A percentile compares a stretch with the other conserved stretches of the same genome.
phyloP scores from a whole-genome alignment of 768 basidiomycete species.

The Suillus clintonianus region DNA sequence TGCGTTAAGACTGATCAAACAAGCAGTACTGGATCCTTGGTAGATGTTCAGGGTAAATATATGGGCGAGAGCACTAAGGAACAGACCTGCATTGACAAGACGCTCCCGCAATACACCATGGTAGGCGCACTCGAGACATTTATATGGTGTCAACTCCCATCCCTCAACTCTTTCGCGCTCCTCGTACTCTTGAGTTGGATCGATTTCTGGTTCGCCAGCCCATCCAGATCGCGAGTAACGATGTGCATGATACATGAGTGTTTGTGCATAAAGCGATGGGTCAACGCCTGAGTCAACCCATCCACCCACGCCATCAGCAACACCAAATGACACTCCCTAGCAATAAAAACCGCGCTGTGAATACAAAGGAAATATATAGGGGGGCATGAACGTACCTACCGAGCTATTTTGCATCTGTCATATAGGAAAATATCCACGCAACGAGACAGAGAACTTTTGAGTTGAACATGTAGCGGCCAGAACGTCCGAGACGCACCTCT shows the following conservation, averaged over 20 bases:
- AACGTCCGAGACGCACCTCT: constrained; percentile 48
- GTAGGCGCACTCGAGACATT: constrained; percentile 74
- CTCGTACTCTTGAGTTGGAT: constrained; percentile 73
- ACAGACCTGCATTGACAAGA: constrained; percentile 51
- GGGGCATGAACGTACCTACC: constrained; percentile 49
- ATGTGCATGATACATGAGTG: constrained; percentile 86
- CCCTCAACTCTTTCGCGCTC: constrained; percentile 66
- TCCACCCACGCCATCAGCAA: constrained; percentile 93
- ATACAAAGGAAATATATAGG: constrained; percentile 11
- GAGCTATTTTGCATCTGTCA: constrained; percentile 74
- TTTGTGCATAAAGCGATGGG: constrained; percentile 88
- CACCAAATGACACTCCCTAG: constrained; percentile 79
- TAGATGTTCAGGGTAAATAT: constrained; percentile 5
- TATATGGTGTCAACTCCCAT: constrained; percentile 65
- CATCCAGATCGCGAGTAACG: constrained; percentile 71
- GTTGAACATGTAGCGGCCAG: neutral
- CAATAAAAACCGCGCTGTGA: constrained; percentile 19
- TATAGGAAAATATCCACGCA: constrained; percentile 8
- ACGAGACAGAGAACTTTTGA: constrained; percentile 3
- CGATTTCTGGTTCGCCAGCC: constrained; percentile 83
- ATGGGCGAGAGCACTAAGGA: constrained; percentile 16
- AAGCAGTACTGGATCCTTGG: constrained; percentile 83
- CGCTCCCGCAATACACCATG: constrained; percentile 69
- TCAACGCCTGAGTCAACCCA: constrained; percentile 86
- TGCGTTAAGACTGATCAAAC: constrained; percentile 72